These are phyloP conservation scores for Dactylellina sp. DNA, from an alignment of 2,329 filamentous ascomycete species.

Conservation along the genomic window DNA sequence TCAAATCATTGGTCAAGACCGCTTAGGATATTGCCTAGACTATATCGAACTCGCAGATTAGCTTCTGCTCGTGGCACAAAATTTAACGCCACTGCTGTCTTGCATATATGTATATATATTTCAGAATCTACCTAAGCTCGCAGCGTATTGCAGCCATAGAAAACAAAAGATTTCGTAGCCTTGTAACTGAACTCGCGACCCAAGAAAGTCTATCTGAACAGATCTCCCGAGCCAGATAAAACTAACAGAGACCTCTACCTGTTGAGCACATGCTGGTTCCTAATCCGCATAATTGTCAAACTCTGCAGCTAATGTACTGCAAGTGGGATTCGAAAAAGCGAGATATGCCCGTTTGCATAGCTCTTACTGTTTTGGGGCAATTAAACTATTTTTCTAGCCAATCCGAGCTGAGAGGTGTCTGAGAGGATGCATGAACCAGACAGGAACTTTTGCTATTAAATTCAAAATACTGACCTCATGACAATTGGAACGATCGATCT, in stretches of 20 bases:
- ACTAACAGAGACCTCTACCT: too few relatives aligned
- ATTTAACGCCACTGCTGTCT: constrained; percentile 24
- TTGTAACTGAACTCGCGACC: too few relatives aligned
- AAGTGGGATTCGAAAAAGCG: not conserved
- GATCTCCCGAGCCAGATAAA: too few relatives aligned
- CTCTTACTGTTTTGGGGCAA: not conserved
- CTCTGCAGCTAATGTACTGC: not conserved
- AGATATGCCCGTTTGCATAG: not conserved
- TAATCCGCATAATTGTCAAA: too few relatives aligned
- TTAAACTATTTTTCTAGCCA: constrained; percentile 11
- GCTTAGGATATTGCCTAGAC: constrained; percentile 62
- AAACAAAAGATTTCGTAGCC: not conserved
- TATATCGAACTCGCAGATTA: constrained; percentile 22
- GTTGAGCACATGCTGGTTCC: too few relatives aligned
- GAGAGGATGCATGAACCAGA: not conserved
- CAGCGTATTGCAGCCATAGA: not conserved
- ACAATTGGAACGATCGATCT: too few relatives aligned
- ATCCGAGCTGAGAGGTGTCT: not conserved
- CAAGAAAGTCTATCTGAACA: too few relatives aligned
- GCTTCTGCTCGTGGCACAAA: constrained; percentile 32
- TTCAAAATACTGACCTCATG: too few relatives aligned
- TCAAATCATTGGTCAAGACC: constrained; percentile 77
- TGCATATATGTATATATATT: constrained; percentile 38
- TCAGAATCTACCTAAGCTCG: not conserved
- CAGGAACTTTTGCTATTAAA: not conserved